Conservation (phyloP, 495 filamentous ascomycete genomes). For the Xylaria palmicola region DNA sequence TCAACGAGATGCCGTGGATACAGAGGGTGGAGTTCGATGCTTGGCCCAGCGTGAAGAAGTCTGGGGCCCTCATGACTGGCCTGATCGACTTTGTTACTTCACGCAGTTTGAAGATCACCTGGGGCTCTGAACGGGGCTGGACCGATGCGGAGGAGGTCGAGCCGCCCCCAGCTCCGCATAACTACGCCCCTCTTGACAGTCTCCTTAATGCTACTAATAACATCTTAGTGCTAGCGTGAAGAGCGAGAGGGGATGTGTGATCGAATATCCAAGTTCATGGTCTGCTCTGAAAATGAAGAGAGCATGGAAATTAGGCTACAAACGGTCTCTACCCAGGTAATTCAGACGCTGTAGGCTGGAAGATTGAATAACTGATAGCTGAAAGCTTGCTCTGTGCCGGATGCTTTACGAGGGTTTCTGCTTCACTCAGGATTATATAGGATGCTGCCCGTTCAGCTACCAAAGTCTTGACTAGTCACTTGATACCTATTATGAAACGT, state of each 20-base stretch:
- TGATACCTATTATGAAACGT: no score
- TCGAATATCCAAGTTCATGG: not conserved
- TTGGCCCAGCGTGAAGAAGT: slow-evolving; percentile 66
- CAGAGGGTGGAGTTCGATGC: slow-evolving; percentile 72
- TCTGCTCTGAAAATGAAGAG: not conserved
- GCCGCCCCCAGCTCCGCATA: slow-evolving; percentile 21
- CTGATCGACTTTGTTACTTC: slow-evolving; percentile 56
- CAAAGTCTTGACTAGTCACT: no score
- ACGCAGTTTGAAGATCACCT: slow-evolving; percentile 56
- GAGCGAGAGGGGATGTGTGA: not conserved
- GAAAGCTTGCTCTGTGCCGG: not conserved
- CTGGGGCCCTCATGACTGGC: slow-evolving; percentile 67
- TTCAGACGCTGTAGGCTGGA: not conserved
- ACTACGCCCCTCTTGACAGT: slow-evolving; percentile 24
- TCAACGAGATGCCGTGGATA: slow-evolving; percentile 60
- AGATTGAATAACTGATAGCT: not conserved
- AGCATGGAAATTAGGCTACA: not conserved
- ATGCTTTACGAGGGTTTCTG: not conserved
- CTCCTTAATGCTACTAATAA: slow-evolving; percentile 22
- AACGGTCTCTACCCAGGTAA: not conserved
- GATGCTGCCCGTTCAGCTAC: no score
- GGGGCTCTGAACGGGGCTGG: slow-evolving; percentile 74
- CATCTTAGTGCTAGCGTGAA: slow-evolving; percentile 11
- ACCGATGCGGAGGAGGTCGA: slow-evolving; percentile 41
- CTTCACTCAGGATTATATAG: not conserved